These are phyloP conservation scores for Thecaphora thlaspeos DNA, from an alignment of 1,284 basidiomycete species.

Conservation along the genomic window DNA sequence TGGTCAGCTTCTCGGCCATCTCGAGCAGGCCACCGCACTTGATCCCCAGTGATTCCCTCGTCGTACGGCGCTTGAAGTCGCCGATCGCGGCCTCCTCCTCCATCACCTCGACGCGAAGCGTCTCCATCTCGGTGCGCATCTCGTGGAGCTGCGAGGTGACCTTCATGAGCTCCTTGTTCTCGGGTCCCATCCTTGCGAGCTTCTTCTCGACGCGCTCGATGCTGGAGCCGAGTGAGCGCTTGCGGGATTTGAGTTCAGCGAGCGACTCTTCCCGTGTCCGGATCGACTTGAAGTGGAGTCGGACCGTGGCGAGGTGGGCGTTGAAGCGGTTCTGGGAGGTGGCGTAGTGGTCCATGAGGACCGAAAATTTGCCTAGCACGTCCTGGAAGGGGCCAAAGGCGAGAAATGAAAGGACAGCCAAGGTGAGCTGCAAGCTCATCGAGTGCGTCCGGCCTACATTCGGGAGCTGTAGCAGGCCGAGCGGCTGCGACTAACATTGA, in stretches of 20 bases:
- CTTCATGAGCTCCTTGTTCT: slow-evolving; percentile 75
- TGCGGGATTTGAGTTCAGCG: slow-evolving; percentile 72
- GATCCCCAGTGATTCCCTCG: slow-evolving; percentile 73
- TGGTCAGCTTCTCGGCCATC: slow-evolving; percentile 82
- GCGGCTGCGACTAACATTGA: slow-evolving; percentile 67
- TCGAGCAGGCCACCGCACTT: slow-evolving; percentile 87
- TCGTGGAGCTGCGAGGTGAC: slow-evolving; percentile 76
- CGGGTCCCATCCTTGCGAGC: slow-evolving; percentile 82
- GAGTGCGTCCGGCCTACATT: no score
- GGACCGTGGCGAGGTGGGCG: slow-evolving; percentile 70
- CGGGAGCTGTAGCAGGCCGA: no score
- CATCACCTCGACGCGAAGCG: slow-evolving; percentile 79
- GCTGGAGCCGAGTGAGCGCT: slow-evolving; percentile 69
- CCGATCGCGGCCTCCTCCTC: slow-evolving; percentile 76
- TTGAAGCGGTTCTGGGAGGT: slow-evolving; percentile 73
- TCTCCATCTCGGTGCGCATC: slow-evolving; percentile 72
- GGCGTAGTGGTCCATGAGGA: slow-evolving; percentile 71
- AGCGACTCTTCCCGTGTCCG: slow-evolving; percentile 80
- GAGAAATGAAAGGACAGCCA: no score
- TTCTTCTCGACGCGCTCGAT: slow-evolving; percentile 88
- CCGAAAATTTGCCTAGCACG: slow-evolving; percentile 71
- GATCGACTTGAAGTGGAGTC: slow-evolving; percentile 66
- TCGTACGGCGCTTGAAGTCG: slow-evolving; percentile 76
- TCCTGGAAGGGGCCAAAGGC: slow-evolving; percentile 63
- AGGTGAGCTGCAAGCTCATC: no score